Percentiles rank a stretch among this genome's conserved stretches.
phyloP scores from a whole-genome alignment of 192 early-diverging fungal species.

The Backusella westeae region DNA sequence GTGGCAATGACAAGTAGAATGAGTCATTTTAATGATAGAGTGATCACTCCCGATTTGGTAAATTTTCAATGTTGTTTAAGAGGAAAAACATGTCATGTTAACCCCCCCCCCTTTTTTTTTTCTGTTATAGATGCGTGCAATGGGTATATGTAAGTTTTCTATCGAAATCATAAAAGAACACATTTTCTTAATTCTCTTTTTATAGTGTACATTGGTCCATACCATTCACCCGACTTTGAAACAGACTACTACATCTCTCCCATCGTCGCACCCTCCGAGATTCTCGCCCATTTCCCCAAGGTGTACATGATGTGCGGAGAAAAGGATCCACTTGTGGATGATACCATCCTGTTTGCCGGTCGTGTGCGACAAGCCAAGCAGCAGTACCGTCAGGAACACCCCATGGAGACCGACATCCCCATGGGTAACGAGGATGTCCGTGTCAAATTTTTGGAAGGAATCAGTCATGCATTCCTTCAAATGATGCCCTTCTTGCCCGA shows the following conservation, averaged over 20 bases:
- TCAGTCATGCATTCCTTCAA: constrained; percentile 61
- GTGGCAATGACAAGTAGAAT: constrained; percentile 75
- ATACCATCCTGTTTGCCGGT: constrained; percentile 90
- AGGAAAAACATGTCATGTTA: not conserved
- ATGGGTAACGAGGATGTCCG: constrained; percentile 41
- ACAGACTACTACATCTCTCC: constrained; percentile 87
- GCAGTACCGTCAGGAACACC: constrained; percentile 47
- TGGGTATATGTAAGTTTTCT: constrained; percentile 47
- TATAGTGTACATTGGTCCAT: constrained; percentile 83
- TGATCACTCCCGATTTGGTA: constrained; percentile 79
- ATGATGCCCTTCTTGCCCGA: constrained; percentile 79
- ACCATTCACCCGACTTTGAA: constrained; percentile 71
- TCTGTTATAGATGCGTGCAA: constrained; percentile 49
- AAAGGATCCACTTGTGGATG: constrained; percentile 97
- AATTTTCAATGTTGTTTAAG: not conserved
- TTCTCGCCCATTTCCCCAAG: constrained; percentile 88
- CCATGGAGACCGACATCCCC: constrained; percentile 10
- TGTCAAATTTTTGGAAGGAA: constrained; percentile 73
- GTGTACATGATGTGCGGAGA: constrained; percentile 91
- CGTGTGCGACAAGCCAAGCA: constrained; percentile 86
- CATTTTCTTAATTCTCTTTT: not conserved
- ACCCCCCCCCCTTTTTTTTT: not conserved
- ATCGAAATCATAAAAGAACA: not conserved
- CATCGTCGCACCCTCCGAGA: constrained; percentile 75
- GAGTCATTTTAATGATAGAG: constrained; percentile 83